phyloP scores from a whole-genome alignment of 495 filamentous ascomycete genomes.

The Tirmania nivea region DNA sequence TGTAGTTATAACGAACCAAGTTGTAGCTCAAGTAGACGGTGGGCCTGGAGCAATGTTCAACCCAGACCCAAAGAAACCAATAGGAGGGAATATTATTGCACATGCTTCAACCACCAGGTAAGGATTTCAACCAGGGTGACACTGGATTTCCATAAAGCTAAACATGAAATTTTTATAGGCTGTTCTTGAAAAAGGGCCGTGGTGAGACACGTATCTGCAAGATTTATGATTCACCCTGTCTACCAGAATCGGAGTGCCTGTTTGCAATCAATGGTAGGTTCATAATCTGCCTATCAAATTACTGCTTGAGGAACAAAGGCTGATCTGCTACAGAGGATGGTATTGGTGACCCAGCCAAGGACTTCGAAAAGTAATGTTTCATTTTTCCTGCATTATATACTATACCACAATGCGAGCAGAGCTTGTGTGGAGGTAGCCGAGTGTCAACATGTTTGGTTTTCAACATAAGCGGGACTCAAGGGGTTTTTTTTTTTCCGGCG shows the following conservation, averaged over 20 bases:
- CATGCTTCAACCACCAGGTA: conserved; percentile 66
- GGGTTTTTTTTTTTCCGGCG: neutral
- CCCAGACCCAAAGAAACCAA: conserved; percentile 95
- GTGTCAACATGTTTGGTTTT: no score
- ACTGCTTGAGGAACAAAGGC: neutral
- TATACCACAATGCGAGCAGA: no score
- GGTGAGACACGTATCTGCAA: conserved; percentile 93
- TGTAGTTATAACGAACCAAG: conserved; percentile 96
- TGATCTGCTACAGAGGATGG: conserved; percentile 43
- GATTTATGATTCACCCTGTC: conserved; percentile 94
- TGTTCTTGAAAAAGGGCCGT: conserved; percentile 85
- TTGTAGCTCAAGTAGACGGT: conserved; percentile 93
- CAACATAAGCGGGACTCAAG: no score
- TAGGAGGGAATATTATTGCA: conserved; percentile 96
- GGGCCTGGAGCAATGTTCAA: conserved; percentile 87
- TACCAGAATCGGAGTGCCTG: conserved; percentile 87
- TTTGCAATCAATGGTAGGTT: conserved; percentile 58
- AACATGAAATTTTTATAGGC: conserved; percentile 12
- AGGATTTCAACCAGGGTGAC: no score
- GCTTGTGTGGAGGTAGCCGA: no score
- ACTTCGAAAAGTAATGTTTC: conserved; percentile 45
- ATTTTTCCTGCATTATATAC: no score
- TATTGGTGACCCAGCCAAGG: conserved; percentile 88
- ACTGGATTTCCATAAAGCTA: conserved; percentile 8
- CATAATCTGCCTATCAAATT: neutral